phyloP scores from a whole-genome alignment of 257 asterid species.

The Coffea canephora region DNA sequence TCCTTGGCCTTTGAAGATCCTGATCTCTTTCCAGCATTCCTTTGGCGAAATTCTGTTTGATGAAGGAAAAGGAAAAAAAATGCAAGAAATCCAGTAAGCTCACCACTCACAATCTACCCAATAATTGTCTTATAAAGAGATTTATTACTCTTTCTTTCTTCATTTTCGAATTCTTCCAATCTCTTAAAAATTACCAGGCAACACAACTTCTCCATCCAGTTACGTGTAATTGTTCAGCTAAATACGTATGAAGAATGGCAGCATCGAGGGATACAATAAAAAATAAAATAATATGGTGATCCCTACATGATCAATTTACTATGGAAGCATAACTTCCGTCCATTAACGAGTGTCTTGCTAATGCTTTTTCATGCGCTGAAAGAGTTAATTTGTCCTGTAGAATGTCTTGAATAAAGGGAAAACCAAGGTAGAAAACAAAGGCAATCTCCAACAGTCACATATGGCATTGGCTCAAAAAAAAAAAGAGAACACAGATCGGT shows the following conservation, averaged over 20 bases:
- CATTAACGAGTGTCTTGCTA: neutral
- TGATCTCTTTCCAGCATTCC: conserved; percentile 57
- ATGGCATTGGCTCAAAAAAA: neutral
- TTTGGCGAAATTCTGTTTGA: conserved; percentile 58
- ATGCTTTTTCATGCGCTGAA: neutral
- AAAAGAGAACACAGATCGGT: neutral
- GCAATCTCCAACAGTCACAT: neutral
- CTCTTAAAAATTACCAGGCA: neutral
- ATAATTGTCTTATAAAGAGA: neutral
- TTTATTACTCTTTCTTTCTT: neutral
- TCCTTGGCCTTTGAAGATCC: conserved; percentile 39
- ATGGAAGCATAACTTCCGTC: neutral
- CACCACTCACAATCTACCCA: neutral
- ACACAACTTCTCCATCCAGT: neutral
- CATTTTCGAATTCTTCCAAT: neutral
- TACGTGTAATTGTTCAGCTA: neutral
- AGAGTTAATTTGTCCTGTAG: conserved; percentile 4
- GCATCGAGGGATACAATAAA: neutral
- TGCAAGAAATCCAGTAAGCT: neutral
- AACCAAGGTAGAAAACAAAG: neutral
- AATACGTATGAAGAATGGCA: neutral
- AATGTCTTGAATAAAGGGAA: neutral
- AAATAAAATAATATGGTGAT: neutral
- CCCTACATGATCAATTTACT: neutral
- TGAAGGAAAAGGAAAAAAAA: conserved; percentile 6